A percentile compares a stretch with the other conserved stretches of the same genome.
Evolutionary conservation across 176 grass and related monocot species (phyloP).

Genomic region (Bromus sterilis): DNA sequence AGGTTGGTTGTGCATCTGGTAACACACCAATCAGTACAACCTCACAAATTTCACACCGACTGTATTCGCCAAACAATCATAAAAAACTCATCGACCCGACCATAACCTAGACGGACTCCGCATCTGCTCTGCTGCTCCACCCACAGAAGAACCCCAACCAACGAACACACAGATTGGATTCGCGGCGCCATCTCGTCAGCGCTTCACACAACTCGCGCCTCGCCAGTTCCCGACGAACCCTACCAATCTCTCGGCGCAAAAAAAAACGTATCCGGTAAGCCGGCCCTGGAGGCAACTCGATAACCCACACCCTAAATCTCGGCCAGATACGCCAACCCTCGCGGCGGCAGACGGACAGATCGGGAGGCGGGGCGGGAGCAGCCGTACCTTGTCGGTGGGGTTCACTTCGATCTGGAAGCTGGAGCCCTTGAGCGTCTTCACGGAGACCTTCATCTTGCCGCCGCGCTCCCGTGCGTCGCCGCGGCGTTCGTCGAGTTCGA

Average conservation of each 20-base stretch:
- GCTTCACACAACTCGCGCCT: background rate
- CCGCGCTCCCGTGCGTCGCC: background rate
- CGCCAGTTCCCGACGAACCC: background rate
- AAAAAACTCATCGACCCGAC: background rate
- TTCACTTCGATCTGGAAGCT: slow-evolving; percentile 75
- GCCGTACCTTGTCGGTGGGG: slow-evolving; percentile 42
- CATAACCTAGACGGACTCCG: background rate
- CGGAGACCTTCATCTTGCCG: slow-evolving; percentile 64
- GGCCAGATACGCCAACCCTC: background rate
- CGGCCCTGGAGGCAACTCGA: background rate
- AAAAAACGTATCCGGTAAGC: background rate
- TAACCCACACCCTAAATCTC: background rate
- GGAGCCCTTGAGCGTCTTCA: slow-evolving; percentile 79
- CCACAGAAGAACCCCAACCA: background rate
- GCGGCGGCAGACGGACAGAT: slow-evolving; percentile 16
- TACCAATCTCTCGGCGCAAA: background rate
- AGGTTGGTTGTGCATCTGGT: background rate
- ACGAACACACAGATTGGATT: slow-evolving; percentile 16
- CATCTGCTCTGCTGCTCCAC: background rate
- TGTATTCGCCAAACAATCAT: slow-evolving; percentile 5
- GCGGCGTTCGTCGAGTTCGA: background rate
- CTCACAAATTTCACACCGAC: background rate
- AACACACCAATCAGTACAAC: background rate
- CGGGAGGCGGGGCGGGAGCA: background rate
- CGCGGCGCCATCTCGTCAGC: background rate